Evolutionary conservation across 169 alveolate genomes (phyloP), one percentile per base, ranked within the genome.

Genomic region (Eimeria falciformis): DNA sequence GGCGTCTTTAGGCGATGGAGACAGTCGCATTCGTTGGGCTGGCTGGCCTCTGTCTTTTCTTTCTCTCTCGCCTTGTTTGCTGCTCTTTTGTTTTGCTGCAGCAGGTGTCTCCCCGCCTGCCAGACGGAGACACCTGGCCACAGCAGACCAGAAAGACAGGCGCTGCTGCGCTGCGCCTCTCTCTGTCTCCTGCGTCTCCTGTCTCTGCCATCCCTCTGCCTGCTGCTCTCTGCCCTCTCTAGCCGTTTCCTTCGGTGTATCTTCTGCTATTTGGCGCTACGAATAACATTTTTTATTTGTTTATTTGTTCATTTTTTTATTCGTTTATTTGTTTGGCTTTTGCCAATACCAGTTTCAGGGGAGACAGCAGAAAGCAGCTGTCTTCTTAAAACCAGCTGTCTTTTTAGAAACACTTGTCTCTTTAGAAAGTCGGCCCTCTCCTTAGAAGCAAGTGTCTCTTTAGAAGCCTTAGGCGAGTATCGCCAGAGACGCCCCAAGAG

Each of bases 361-460:
- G 25, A 4, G 37, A 47, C 43, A 75, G 43, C 58, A 25, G 55
- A 23, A 23, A 18, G 29, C 89, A 47, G 50, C 29, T 0, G 6
- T 73, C 75, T 79, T 50, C 73, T 55, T 27, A 79, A 55, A 58
- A 14, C 89, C 55, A 23, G 65, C 46, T 3, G 89, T 47, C 66
- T 43, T 79, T 55, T 62, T 55, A 73, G 7, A 25, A 73, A 50
- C 73, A 27, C 69, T 53, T 23, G 25, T 50, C 55, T 37, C 56
- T 79, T 50, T 33, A 25, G n/a, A 55, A 47, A 53, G 18, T 58
- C 89, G 46, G 69, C 53, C 17, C 55, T 50, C 55, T 50, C 9
- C 9, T 25, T 55, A 17, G 75, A 50, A 47, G 14, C 33, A 14
- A 27, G 17, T 37, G 21, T 7, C 29, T 53, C 7, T 17, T 37